Conservation (phyloP, 2,329 filamentous ascomycete species). For the Beauveria australis region DNA sequence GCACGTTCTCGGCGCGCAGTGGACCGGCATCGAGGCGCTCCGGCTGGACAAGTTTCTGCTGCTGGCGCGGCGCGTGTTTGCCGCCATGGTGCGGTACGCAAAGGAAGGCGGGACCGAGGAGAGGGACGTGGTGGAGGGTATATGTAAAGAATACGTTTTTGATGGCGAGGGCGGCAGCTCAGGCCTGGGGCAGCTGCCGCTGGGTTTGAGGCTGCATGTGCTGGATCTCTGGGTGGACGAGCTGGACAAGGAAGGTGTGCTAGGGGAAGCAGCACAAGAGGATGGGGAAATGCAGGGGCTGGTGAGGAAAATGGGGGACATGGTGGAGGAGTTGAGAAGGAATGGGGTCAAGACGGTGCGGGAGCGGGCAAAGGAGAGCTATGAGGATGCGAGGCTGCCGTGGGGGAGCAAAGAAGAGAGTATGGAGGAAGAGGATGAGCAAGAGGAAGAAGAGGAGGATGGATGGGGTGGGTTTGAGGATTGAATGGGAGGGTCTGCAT, state of each 20-base stretch:
- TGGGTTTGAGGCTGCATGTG: constrained; percentile 79
- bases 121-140: constrained; percentile 18
- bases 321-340: constrained; percentile 48
- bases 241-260: constrained; percentile 59
- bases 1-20: constrained; percentile 61
- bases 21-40: constrained; percentile 65
- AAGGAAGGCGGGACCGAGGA: constrained; percentile 22
- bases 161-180: constrained; percentile 21
- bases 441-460: constrained; percentile 37
- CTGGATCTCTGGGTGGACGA: constrained; percentile 91
- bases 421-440: constrained; percentile 23
- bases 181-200: constrained; percentile 56
- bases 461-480: constrained; percentile 66
- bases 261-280: constrained; percentile 28
- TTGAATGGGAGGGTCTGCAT: constrained; percentile 24
- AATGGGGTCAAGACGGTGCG: constrained; percentile 65
- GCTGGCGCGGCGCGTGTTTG: constrained; percentile 70
- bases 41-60: constrained; percentile 91
- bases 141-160: constrained; percentile 25
- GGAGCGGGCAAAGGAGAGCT: constrained; percentile 57
- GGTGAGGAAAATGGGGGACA: constrained; percentile 41
- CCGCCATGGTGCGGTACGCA: constrained; percentile 52
- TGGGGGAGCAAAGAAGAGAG: constrained; percentile 42
- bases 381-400: constrained; percentile 66
- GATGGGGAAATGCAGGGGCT: constrained; percentile 32